These are phyloP conservation scores for Trichoderma erinaceum DNA, from an alignment of 495 filamentous ascomycete species.

Conservation along the genomic window DNA sequence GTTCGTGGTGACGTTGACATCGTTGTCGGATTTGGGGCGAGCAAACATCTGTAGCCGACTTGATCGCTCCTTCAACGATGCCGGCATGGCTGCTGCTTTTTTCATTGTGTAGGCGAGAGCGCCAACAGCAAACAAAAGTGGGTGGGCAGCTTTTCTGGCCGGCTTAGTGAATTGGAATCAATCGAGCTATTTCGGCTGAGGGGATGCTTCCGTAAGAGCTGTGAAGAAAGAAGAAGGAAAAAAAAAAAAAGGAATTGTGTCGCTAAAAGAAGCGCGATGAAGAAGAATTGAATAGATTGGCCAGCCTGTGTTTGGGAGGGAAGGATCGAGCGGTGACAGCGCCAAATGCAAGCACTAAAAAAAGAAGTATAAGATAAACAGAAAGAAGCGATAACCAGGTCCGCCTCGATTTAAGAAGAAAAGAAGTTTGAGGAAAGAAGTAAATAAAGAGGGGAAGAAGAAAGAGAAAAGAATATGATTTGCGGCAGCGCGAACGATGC, in stretches of 20 bases:
- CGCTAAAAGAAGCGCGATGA: not conserved
- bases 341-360: not conserved
- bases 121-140: not conserved
- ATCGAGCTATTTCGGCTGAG: not conserved
- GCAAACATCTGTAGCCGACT: constrained; percentile 13
- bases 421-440: not conserved
- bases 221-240: not conserved
- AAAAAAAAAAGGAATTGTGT: not conserved
- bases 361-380: not conserved
- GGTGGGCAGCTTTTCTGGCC: not conserved
- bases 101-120: not conserved
- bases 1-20: not conserved
- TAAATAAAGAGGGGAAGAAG: not conserved
- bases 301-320: not conserved
- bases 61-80: constrained; percentile 6
- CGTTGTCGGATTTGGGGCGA: constrained; percentile 1
- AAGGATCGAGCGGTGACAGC: not conserved
- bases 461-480: not conserved
- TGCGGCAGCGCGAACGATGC: no score
- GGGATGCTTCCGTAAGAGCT: not conserved
- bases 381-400: not conserved
- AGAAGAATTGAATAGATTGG: not conserved
- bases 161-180: not conserved
- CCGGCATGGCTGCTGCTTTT: not conserved
- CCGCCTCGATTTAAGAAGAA: not conserved